Base-by-base conservation (phyloP, 768 basidiomycete genomes). In the Fibroporia radiculosa region DNA sequence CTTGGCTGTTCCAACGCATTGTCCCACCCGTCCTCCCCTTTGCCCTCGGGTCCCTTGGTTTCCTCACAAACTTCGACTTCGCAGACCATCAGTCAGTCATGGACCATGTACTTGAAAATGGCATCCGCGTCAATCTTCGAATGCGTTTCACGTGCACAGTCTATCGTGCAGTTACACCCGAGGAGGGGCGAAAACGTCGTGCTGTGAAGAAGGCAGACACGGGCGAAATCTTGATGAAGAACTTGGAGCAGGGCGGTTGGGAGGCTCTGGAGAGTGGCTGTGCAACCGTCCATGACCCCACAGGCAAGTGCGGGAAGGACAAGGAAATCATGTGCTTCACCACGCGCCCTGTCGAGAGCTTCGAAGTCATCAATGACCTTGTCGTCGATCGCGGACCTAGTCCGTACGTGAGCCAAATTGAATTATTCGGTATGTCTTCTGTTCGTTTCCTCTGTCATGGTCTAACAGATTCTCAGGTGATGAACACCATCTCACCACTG, bases 131-230 rank as follows among this genome's bases (percentile, higher is more conserved):
- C 45, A 99, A 99, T 62, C 72, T 99, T 12, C 85, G 96, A 39
- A 99, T 99, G 96, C 82, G 96, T 23, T 99, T 99, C 64, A 98
- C 95, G 6, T 98, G 96, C 64, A 98, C 96, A 4, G 90, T 99
- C 11, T 99, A 95, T 62, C 87, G 96, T 31, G 87, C 93, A 4
- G 80, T 96, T 33, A 74, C 78, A 20, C 77, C 79, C 12, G 75
- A 82, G 48, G 75, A 77, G 19, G 79, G 71, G 55, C 67, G 72
- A 37, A 59, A 56, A 24, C 73, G 80, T 20, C 84, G 86, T 48
- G 96, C 95, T 0, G 82, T 97, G 40, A 93, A 95, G 67, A 91
- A 86, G 56, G 89, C 79, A 2, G 86, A 90, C 49, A 93, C 92
- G 1, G 96, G 96, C 8, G 93, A 96, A 61, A 97, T 99, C 55